phyloP scores from a whole-genome alignment of 1,139 yeast genomes.

The Sugiyamaella japonica region DNA sequence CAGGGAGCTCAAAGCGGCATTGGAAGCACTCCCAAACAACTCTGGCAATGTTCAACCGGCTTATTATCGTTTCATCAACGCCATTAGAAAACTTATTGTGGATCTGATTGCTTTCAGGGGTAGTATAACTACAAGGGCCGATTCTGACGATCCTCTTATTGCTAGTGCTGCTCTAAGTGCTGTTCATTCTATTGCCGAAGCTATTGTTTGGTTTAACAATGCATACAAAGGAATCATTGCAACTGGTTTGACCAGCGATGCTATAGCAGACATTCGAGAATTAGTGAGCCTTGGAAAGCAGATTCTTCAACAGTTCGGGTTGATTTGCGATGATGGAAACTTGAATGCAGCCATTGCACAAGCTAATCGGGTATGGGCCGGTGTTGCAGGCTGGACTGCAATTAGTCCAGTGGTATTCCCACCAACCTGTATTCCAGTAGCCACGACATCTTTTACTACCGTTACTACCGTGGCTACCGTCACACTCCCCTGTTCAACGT shows the following conservation, averaged over 20 bases:
- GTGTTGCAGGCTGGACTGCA: neutral
- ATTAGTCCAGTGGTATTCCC: constrained; percentile 4
- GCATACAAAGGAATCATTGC: neutral
- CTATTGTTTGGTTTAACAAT: constrained; percentile 1
- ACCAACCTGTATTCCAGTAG: neutral
- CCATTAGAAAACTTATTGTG: constrained; percentile 1
- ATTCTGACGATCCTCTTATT: constrained; percentile 2
- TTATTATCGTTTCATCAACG: neutral
- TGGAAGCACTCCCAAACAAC: neutral
- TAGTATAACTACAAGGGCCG: neutral
- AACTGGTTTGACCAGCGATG: neutral
- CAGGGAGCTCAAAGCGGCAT: constrained; percentile 10
- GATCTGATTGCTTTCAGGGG: constrained; percentile 1
- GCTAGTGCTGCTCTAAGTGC: constrained; percentile 10
- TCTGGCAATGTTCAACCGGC: constrained; percentile 1
- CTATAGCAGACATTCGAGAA: constrained; percentile 1
- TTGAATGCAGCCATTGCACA: constrained; percentile 12
- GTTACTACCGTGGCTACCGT: neutral
- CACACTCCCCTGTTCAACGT: constrained; percentile 17
- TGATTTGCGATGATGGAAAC: constrained; percentile 11
- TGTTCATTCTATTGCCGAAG: constrained; percentile 6
- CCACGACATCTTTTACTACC: constrained; percentile 4
- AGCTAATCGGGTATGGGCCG: constrained; percentile 12
- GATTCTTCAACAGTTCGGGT: constrained; percentile 3
- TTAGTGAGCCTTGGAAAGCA: constrained; percentile 13